A percentile compares a stretch with the other conserved stretches of the same genome.
Conservation (phyloP, 306 rosid species). For the Hippophae gyantsensis region DNA sequence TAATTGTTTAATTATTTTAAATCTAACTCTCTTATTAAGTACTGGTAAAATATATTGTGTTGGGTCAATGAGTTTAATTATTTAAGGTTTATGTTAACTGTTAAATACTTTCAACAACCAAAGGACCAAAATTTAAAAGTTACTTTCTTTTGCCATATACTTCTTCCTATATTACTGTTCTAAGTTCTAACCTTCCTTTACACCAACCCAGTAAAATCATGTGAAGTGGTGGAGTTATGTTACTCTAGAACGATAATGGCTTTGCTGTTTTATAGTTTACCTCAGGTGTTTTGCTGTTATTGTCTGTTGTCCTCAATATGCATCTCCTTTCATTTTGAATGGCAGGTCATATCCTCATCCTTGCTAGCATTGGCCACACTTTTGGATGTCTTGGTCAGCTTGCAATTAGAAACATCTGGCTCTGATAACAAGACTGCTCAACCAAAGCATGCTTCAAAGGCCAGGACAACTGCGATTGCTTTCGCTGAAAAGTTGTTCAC, state of each 20-base stretch:
- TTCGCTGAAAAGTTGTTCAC: constrained; percentile 68
- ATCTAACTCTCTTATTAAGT: constrained; percentile 4
- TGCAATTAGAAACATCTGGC: constrained; percentile 41
- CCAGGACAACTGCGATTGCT: constrained; percentile 59
- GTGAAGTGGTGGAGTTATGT: no score
- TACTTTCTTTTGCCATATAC: no score
- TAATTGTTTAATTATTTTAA: not conserved
- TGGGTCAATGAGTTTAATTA: no score
- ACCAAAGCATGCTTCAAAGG: constrained; percentile 68
- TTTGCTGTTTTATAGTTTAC: not conserved
- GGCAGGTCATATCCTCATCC: constrained; percentile 83
- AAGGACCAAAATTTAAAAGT: no score
- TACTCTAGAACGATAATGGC: not conserved
- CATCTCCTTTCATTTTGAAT: constrained; percentile 4
- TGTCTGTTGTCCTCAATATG: not conserved
- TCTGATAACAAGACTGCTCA: constrained; percentile 44
- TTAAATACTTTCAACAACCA: no score
- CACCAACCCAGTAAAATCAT: no score
- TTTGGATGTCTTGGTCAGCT: constrained; percentile 63
- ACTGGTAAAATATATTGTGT: no score
- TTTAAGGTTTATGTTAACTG: no score
- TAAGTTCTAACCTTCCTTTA: no score
- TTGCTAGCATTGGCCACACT: constrained; percentile 84
- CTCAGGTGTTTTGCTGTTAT: not conserved
- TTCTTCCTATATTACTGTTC: no score